phyloP scores from a whole-genome alignment of 1,139 yeast genomes.

The Magnusiomyces ingens region DNA sequence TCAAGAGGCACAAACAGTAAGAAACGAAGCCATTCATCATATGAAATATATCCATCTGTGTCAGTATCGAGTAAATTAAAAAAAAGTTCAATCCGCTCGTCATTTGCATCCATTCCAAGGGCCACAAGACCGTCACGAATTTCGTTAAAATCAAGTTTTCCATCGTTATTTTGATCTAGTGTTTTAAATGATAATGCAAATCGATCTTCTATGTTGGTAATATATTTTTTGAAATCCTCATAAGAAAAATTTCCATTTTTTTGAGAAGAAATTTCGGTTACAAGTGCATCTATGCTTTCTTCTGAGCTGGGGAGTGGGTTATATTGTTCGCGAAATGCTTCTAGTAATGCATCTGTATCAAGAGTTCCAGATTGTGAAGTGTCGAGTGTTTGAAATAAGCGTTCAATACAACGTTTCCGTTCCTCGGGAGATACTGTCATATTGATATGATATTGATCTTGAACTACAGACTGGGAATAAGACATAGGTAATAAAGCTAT shows the following conservation, averaged over 20 bases:
- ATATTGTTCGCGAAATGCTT: constrained; percentile 23
- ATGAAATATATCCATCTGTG: constrained; percentile 65
- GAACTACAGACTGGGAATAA: background rate
- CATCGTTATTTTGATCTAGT: constrained; percentile 73
- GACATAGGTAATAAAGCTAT: background rate
- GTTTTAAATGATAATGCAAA: constrained; percentile 61
- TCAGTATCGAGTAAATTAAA: constrained; percentile 55
- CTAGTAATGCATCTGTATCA: constrained; percentile 20
- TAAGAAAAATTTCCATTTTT: constrained; percentile 52
- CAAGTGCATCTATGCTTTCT: constrained; percentile 50
- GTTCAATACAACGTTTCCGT: constrained; percentile 35
- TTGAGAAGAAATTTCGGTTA: constrained; percentile 51
- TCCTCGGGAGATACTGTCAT: constrained; percentile 10
- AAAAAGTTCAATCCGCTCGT: constrained; percentile 50
- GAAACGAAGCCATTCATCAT: constrained; percentile 81
- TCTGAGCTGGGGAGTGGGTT: constrained; percentile 55
- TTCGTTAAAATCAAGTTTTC: constrained; percentile 59
- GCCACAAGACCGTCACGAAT: constrained; percentile 55
- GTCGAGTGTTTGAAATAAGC: constrained; percentile 22
- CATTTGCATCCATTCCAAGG: constrained; percentile 48
- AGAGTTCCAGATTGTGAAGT: constrained; percentile 20
- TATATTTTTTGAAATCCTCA: constrained; percentile 55
- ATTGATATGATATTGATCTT: background rate
- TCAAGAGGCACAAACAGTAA: constrained; percentile 71
- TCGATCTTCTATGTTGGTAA: constrained; percentile 59